phyloP scores from a whole-genome alignment of 1,284 basidiomycete species.

The Leccinum subspadiceum region DNA sequence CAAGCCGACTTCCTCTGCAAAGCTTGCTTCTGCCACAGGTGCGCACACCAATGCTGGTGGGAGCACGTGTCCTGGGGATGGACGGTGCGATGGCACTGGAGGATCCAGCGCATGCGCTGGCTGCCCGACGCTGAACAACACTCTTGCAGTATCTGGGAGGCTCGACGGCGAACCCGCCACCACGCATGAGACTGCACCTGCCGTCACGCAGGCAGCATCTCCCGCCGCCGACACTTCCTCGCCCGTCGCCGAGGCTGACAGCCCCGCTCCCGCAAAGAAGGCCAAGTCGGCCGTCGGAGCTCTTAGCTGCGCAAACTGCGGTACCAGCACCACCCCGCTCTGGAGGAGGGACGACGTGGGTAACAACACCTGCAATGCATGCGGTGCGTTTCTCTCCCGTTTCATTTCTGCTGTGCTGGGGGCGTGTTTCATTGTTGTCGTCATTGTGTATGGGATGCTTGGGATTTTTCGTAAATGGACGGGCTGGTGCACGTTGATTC shows the following conservation, averaged over 20 bases:
- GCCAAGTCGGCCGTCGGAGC: conserved; percentile 63
- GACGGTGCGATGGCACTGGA: conserved; percentile 92
- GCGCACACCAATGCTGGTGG: conserved; percentile 36
- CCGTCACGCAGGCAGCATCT: conserved; percentile 17
- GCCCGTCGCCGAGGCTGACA: conserved; percentile 28
- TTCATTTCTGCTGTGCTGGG: conserved; percentile 30
- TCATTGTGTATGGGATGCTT: conserved; percentile 17
- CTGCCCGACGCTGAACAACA: conserved; percentile 93
- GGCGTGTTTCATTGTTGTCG: conserved; percentile 24
- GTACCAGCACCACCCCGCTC: conserved; percentile 90
- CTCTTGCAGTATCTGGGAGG: conserved; percentile 45
- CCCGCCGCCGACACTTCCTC: conserved; percentile 33
- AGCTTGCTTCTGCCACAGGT: conserved; percentile 29
- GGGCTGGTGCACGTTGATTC: conserved; percentile 24
- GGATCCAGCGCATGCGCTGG: conserved; percentile 88
- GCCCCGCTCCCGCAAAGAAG: conserved; percentile 29
- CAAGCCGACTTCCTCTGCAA: conserved; percentile 23
- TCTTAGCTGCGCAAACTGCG: conserved; percentile 87
- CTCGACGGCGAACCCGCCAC: conserved; percentile 33
- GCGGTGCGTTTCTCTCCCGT: conserved; percentile 64
- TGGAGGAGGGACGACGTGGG: conserved; percentile 94
- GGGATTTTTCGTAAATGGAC: conserved; percentile 21
- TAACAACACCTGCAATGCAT: conserved; percentile 91
- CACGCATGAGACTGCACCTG: conserved; percentile 18
- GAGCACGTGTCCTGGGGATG: conserved; percentile 93